phyloP scores from a whole-genome alignment of 2,329 filamentous ascomycete species.

The Pseudogymnoascus sp. region DNA sequence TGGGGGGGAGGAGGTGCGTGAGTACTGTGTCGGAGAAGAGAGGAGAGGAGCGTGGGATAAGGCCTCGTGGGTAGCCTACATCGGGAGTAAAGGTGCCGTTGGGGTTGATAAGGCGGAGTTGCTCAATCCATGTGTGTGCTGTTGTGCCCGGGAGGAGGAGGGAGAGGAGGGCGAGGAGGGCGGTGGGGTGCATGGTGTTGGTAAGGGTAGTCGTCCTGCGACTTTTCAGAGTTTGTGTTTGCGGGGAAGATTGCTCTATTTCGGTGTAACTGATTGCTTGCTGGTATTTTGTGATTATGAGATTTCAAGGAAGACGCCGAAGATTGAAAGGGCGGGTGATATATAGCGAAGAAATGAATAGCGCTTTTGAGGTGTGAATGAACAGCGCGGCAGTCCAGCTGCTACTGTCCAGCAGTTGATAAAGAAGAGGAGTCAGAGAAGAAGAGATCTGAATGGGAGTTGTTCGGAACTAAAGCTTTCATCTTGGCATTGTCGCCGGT shows the following conservation, averaged over 20 bases:
- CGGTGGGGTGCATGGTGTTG: not conserved
- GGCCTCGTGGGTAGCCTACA: conserved; percentile 64
- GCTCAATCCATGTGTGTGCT: conserved; percentile 75
- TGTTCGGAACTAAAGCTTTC: conserved; percentile 4
- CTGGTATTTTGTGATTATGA: not conserved
- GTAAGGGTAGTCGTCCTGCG: not conserved
- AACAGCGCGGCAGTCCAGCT: not conserved
- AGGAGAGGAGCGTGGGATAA: conserved; percentile 44
- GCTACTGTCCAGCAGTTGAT: conserved; percentile 4
- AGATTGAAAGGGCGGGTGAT: not conserved
- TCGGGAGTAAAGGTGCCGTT: conserved; percentile 66
- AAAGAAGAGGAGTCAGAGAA: conserved; percentile 4
- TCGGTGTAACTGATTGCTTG: not conserved
- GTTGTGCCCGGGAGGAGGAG: not conserved
- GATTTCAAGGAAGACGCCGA: not conserved
- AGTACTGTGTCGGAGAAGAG: conserved; percentile 50
- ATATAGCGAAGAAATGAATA: conserved; percentile 8
- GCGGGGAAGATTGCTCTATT: not conserved
- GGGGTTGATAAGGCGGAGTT: conserved; percentile 57
- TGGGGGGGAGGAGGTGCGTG: conserved; percentile 26
- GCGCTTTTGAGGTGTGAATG: conserved; percentile 2
- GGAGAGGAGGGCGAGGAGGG: not conserved
- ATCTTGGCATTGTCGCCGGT: conserved; percentile 3
- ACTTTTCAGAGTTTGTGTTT: not conserved
- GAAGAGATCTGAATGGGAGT: not conserved